Percentiles rank a stretch among this genome's conserved stretches.
phyloP scores from a whole-genome alignment of 495 filamentous ascomycete species.

The Poronia punctata region DNA sequence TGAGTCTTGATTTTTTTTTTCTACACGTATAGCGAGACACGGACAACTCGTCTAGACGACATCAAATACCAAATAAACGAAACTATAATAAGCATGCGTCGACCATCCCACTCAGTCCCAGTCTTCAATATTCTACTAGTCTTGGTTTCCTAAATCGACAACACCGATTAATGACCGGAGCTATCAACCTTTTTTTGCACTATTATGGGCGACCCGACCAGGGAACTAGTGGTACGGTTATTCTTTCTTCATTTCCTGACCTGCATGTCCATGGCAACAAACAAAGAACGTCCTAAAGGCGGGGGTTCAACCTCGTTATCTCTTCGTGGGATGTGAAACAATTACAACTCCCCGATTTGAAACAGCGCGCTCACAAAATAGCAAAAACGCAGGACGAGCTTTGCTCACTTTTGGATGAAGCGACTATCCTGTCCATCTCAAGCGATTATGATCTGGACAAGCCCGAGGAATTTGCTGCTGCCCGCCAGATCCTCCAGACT shows the following conservation, averaged over 20 bases:
- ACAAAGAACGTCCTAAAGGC: no score
- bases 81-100: conserved; percentile 3
- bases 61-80: no score
- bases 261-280: not conserved
- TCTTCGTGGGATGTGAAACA: not conserved
- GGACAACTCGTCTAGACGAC: no score
- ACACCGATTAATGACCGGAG: not conserved
- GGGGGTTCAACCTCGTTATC: not conserved
- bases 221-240: conserved; percentile 17
- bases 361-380: not conserved
- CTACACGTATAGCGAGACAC: no score
- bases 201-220: conserved; percentile 12
- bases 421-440: conserved; percentile 58
- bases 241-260: not conserved
- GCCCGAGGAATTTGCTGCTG: conserved; percentile 40
- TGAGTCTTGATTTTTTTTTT: no score
- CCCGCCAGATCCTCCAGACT: conserved; percentile 46
- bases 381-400: conserved; percentile 25
- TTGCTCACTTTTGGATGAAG: conserved; percentile 31
- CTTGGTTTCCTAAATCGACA: not conserved
- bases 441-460: conserved; percentile 56
- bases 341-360: conserved; percentile 5
- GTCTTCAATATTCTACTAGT: not conserved
- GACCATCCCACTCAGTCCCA: conserved; percentile 1
- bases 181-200: not conserved